Evolutionary conservation across 75 land plant species (phyloP).

Genomic region (Cupressus sempervirens): DNA sequence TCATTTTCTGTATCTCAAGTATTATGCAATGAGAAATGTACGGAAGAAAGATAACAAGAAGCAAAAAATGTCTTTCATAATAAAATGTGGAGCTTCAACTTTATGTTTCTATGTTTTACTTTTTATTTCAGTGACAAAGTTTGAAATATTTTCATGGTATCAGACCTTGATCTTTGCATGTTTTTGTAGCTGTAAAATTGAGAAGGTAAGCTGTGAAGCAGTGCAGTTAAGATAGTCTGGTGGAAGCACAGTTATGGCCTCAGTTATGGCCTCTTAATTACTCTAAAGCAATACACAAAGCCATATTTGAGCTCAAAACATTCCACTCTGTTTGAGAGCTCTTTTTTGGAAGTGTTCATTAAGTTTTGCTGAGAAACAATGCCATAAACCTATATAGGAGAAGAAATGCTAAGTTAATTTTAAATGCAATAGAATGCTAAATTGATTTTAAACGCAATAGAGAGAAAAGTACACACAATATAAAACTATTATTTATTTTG

Average conservation of each 20-base stretch:
- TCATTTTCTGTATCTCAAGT: not conserved
- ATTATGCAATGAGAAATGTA: not conserved
- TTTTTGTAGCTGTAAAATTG: not conserved
- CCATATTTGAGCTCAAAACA: not conserved
- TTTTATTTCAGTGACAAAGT: not conserved
- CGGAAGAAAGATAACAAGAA: too few species aligned
- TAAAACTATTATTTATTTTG: too few species aligned
- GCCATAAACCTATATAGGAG: too few species aligned
- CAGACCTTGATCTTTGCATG: not conserved
- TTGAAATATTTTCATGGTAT: too few species aligned
- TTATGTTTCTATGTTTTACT: too few species aligned
- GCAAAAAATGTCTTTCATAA: too few species aligned
- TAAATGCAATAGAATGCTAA: too few species aligned
- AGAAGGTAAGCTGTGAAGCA: not conserved
- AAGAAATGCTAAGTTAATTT: too few species aligned
- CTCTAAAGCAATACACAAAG: not conserved
- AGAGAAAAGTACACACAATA: too few species aligned
- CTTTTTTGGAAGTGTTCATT: not conserved
- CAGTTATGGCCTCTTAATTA: not conserved
- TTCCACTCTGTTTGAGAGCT: not conserved
- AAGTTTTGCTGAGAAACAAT: not conserved
- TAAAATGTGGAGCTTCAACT: not conserved
- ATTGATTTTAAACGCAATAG: too few species aligned
- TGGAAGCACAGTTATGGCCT: too few species aligned
- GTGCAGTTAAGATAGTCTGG: not conserved